Evolutionary conservation across 306 rosid species (phyloP).

Genomic region (Malus orientalis): DNA sequence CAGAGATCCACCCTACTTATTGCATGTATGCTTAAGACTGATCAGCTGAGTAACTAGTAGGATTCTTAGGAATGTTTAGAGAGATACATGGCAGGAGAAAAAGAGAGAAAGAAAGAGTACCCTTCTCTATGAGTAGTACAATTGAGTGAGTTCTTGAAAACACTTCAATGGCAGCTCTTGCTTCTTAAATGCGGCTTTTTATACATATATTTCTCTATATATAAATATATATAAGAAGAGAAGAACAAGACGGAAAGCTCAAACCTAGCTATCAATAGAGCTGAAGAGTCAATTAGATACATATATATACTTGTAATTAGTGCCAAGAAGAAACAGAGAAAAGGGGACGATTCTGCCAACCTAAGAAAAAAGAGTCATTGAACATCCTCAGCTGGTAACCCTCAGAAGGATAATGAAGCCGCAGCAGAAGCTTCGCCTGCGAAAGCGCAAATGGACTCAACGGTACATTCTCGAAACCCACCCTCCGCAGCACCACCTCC

Average conservation of each 20-base stretch:
- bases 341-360: slow-evolving; percentile 46
- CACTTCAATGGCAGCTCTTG: neutral
- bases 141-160: neutral
- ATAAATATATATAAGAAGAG: neutral
- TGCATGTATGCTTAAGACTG: neutral
- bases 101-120: neutral
- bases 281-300: neutral
- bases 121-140: neutral
- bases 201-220: neutral
- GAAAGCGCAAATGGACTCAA: slow-evolving; percentile 51
- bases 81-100: neutral
- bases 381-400: slow-evolving; percentile 43
- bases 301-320: neutral
- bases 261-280: neutral
- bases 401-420: slow-evolving; percentile 52
- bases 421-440: slow-evolving; percentile 44
- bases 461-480: slow-evolving; percentile 35
- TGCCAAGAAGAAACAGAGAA: slow-evolving; percentile 57
- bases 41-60: neutral
- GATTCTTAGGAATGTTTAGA: neutral
- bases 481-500: slow-evolving; percentile 33
- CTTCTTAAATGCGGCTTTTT: neutral
- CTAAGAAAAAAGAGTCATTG: slow-evolving; percentile 33
- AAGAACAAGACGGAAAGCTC: neutral
- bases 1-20: neutral